Evolutionary conservation across 331 rosid genomes (phyloP).

Genomic region (Quercus tomentella): DNA sequence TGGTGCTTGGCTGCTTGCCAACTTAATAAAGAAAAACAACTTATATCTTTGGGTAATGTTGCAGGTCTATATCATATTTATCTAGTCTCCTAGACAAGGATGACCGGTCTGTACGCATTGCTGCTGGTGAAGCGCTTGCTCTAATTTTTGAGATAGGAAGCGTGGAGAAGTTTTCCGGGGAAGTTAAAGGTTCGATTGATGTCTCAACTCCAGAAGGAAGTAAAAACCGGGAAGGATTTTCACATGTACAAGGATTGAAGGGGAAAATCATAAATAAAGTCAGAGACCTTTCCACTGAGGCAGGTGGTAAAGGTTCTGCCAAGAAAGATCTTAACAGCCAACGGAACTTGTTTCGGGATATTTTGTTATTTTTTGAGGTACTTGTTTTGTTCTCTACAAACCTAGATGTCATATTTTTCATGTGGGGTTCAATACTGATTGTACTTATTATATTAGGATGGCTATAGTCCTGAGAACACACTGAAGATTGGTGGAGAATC

Average conservation of each 20-base stretch:
- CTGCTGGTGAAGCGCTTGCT: conserved; percentile 96
- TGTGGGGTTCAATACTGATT: conserved; percentile 15
- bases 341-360: conserved; percentile 75
- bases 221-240: conserved; percentile 54
- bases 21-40: background rate
- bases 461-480: conserved; percentile 69
- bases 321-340: conserved; percentile 87
- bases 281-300: conserved; percentile 71
- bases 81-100: conserved; percentile 87
- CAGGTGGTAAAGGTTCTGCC: conserved; percentile 91
- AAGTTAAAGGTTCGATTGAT: conserved; percentile 36
- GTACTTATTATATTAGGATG: conserved; percentile 44
- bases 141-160: conserved; percentile 75
- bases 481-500: conserved; percentile 74
- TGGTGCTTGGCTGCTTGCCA: background rate
- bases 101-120: conserved; percentile 82
- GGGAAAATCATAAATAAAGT: conserved; percentile 78
- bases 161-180: conserved; percentile 50
- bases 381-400: background rate
- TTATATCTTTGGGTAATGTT: conserved; percentile 17
- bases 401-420: background rate
- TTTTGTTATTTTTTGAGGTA: conserved; percentile 83
- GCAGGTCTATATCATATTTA: conserved; percentile 73
- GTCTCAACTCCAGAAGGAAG: conserved; percentile 40
- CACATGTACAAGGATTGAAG: conserved; percentile 71